phyloP scores from a whole-genome alignment of 2,329 filamentous ascomycete genomes.

The Scedosporium apiospermum region DNA sequence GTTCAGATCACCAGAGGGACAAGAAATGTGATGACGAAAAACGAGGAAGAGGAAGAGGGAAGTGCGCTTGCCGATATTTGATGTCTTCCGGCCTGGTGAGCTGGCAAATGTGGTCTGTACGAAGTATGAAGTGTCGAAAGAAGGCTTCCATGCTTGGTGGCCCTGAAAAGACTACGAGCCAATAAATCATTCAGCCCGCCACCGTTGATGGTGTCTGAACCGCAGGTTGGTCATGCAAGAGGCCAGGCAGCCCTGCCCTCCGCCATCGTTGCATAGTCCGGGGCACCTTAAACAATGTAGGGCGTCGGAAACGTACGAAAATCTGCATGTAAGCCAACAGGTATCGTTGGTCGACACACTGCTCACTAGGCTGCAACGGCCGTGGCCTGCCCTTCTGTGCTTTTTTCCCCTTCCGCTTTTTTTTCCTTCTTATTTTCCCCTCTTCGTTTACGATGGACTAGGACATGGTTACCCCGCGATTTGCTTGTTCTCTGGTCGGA shows the following conservation, averaged over 20 bases:
- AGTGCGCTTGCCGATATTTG: background rate
- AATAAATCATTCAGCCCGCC: background rate
- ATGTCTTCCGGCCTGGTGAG: background rate
- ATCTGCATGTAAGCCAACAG: background rate
- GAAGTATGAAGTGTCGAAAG: background rate
- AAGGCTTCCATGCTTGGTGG: background rate
- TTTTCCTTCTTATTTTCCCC: no score
- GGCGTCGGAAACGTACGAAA: background rate
- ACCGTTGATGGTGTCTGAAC: background rate
- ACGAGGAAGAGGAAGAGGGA: background rate
- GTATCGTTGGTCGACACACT: background rate
- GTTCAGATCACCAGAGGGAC: background rate
- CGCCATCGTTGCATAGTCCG: background rate
- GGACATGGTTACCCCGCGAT: no score
- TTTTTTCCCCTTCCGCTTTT: no score
- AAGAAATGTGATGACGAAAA: background rate
- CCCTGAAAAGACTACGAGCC: background rate
- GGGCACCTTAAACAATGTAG: background rate
- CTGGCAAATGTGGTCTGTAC: background rate
- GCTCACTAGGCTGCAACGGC: background rate
- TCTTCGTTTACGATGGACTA: no score
- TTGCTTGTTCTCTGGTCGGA: no score
- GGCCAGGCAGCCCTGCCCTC: background rate
- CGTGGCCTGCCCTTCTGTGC: background rate
- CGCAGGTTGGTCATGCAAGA: background rate